Evolutionary conservation across 331 rosid genomes (phyloP), one percentile per base, ranked within the genome.

Genomic region (Quercus tomentella): DNA sequence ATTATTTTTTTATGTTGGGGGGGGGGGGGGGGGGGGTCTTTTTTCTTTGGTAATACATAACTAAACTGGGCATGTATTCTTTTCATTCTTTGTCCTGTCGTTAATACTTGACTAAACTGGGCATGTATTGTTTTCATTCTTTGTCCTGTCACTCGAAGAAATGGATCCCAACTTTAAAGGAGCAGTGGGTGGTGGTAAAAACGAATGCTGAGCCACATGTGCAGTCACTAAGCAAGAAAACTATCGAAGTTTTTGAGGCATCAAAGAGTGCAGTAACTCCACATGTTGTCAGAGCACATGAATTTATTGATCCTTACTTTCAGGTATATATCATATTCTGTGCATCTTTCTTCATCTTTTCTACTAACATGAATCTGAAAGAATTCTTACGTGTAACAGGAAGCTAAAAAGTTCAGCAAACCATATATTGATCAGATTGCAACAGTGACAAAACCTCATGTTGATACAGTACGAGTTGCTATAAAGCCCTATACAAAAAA

Each of bases 401-500:
- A 90, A 80, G 94, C 89, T 17, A 93, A 87, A 81, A 87, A 54
- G 88, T 77, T 88, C 84, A 88, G 91, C 90, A 84, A 96, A 86
- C 98, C 99, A 79, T 90, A 96, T 81, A 70, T 93, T 67, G 97
- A 91, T 86, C 93, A 87, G 78, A 83, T 88, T 72, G 93, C 97
- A 54, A 79, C 81, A 70, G 86, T 82, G 4, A 87, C 92, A n/a
- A 93, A 90, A 76, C 99, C 97, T 74, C 97, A 93, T 76, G 94
- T 93, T 58, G 91, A 90, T 37, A 90, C 89, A 78, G 89, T 84
- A 18, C 92, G 85, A 52, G 93, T 76, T 63, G 89, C 82, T 76
- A 77, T 96, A 86, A 91, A 86, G 73, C 98, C 99, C 26, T 89
- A 93, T 80, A 86, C 92, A 63, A 82, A 83, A 81, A 72, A 87